A percentile compares a stretch with the other conserved stretches of the same genome.
phyloP scores from a whole-genome alignment of 2,329 filamentous ascomycete species.

The Pseudogymnoascus sp. region DNA sequence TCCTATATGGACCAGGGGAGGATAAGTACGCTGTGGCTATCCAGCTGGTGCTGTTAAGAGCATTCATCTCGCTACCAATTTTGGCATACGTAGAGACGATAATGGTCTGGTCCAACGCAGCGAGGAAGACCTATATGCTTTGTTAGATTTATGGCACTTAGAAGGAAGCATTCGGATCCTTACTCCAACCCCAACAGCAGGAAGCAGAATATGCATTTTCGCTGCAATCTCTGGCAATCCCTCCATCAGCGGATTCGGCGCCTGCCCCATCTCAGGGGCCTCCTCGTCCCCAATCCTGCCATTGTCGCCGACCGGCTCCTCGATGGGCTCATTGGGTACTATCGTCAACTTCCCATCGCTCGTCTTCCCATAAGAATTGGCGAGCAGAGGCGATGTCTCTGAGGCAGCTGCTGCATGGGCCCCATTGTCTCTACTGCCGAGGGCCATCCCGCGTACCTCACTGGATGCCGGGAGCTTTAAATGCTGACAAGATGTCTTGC shows the following conservation, averaged over 20 bases:
- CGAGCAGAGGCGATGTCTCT: conserved; percentile 40
- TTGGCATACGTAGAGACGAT: conserved; percentile 69
- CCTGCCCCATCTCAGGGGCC: conserved; percentile 12
- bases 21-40: conserved; percentile 48
- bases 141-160: neutral
- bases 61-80: conserved; percentile 67
- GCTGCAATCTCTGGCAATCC: conserved; percentile 25
- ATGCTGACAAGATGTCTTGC: neutral
- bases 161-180: conserved; percentile 19
- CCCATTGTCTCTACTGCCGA: neutral
- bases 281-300: conserved; percentile 14
- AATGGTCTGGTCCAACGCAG: conserved; percentile 68
- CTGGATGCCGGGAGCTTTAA: neutral
- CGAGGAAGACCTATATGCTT: conserved; percentile 54
- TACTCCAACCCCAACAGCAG: conserved; percentile 55
- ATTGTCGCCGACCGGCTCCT: conserved; percentile 26
- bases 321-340: conserved; percentile 15
- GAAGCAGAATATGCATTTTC: conserved; percentile 49
- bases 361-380: conserved; percentile 25
- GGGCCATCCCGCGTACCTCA: neutral
- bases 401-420: conserved; percentile 14
- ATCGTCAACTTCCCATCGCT: conserved; percentile 15
- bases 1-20: neutral
- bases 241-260: conserved; percentile 19
- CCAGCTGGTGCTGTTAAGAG: conserved; percentile 68